Percentiles rank a stretch among this genome's conserved stretches.
Evolutionary conservation across 1,139 yeast species (phyloP).

Genomic region (Geotrichum histeridarum): DNA sequence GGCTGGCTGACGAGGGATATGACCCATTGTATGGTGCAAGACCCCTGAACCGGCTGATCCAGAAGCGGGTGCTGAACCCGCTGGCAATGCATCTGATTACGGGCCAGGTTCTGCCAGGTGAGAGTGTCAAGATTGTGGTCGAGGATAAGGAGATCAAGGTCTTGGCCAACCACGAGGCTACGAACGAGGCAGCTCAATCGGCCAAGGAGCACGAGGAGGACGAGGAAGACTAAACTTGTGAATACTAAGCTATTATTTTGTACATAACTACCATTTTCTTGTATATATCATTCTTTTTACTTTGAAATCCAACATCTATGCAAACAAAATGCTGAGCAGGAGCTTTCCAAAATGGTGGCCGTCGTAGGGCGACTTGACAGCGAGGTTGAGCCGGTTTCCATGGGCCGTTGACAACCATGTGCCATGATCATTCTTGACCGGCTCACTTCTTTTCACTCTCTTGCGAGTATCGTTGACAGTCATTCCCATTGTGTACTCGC

Average conservation of each 20-base stretch:
- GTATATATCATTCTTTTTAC: not conserved
- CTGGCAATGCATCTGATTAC: slow-evolving; percentile 73
- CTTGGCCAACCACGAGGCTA: slow-evolving; percentile 46
- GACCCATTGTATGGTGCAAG: slow-evolving; percentile 93
- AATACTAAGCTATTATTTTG: not conserved
- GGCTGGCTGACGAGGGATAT: slow-evolving; percentile 81
- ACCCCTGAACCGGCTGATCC: slow-evolving; percentile 86
- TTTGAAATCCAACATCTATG: not conserved
- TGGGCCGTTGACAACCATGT: slow-evolving; percentile 29
- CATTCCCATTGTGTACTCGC: slow-evolving; percentile 39
- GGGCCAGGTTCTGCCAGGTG: slow-evolving; percentile 72
- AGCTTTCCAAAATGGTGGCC: slow-evolving; percentile 10
- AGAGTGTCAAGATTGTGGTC: slow-evolving; percentile 47
- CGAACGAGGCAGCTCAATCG: slow-evolving; percentile 5
- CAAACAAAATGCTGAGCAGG: slow-evolving; percentile 1
- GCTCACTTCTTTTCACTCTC: slow-evolving; percentile 27
- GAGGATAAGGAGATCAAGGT: slow-evolving; percentile 41
- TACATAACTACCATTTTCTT: not conserved
- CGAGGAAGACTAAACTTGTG: not conserved
- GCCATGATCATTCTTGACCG: slow-evolving; percentile 23
- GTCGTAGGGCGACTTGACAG: slow-evolving; percentile 28
- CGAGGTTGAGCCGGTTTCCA: slow-evolving; percentile 34
- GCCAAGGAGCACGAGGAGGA: no score
- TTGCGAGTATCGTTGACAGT: slow-evolving; percentile 39
- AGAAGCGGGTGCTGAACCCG: slow-evolving; percentile 75